Conservation (phyloP, 306 rosid genomes). For the Quercus gilva region DNA sequence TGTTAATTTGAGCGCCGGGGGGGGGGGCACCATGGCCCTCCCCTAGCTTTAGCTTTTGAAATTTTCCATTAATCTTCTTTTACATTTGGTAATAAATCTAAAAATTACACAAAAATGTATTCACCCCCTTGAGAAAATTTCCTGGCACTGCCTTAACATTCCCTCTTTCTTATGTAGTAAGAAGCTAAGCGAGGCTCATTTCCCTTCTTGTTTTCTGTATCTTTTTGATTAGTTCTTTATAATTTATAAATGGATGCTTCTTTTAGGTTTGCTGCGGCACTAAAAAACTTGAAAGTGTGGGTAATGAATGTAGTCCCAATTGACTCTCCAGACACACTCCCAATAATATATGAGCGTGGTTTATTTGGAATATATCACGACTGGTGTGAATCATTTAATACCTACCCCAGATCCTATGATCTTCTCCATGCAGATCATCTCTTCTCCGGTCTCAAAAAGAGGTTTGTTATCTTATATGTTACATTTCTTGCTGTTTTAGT, state of each 20-base stretch:
- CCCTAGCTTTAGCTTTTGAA: no score
- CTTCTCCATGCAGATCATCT: slow-evolving; percentile 77
- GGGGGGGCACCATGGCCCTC: no score
- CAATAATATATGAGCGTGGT: slow-evolving; percentile 79
- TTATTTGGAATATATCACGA: slow-evolving; percentile 77
- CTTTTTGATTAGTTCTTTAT: neutral
- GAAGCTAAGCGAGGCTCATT: neutral
- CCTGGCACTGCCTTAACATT: neutral
- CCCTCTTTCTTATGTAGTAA: neutral
- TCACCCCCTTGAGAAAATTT: neutral
- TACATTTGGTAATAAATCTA: no score
- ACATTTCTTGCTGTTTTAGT: neutral
- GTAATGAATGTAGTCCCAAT: slow-evolving; percentile 81
- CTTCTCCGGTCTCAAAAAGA: slow-evolving; percentile 51
- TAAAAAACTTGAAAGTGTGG: slow-evolving; percentile 60
- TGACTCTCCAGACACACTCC: slow-evolving; percentile 68
- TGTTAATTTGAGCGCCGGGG: no score
- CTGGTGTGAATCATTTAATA: slow-evolving; percentile 84
- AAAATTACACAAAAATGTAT: no score
- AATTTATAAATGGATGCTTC: neutral
- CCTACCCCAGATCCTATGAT: slow-evolving; percentile 83
- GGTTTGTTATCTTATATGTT: slow-evolving; percentile 33
- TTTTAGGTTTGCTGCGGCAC: slow-evolving; percentile 79
- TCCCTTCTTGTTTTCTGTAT: neutral
- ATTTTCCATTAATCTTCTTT: no score